Evolutionary conservation across 331 rosid species (phyloP).

Genomic region (Erythrophleum ivorense): DNA sequence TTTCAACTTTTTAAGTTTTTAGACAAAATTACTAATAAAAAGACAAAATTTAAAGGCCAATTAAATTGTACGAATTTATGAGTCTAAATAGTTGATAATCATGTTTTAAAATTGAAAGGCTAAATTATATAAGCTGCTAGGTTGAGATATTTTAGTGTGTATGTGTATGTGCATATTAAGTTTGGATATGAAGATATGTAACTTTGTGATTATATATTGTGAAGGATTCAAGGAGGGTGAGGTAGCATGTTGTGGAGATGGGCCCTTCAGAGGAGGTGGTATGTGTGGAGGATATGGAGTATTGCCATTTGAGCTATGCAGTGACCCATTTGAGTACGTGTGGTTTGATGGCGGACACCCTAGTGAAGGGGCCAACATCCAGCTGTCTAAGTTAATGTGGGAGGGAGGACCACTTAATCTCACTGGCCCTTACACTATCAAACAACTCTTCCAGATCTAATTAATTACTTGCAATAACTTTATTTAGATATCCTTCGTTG

Average conservation of each 20-base stretch:
- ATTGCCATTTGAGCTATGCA: slow-evolving; percentile 24
- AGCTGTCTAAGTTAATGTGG: slow-evolving; percentile 38
- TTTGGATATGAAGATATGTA: no score
- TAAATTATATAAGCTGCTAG: no score
- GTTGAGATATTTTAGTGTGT: no score
- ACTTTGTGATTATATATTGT: neutral
- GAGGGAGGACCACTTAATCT: slow-evolving; percentile 2
- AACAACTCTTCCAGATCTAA: neutral
- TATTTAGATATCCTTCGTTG: no score
- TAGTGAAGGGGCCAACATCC: slow-evolving; percentile 34
- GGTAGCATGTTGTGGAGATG: slow-evolving; percentile 50
- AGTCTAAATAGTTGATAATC: no score
- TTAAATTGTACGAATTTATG: no score
- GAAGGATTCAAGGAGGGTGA: slow-evolving; percentile 46
- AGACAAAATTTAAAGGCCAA: no score
- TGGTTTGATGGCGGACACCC: slow-evolving; percentile 42
- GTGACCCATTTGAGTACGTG: slow-evolving; percentile 34
- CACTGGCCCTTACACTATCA: slow-evolving; percentile 16
- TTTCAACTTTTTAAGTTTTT: no score
- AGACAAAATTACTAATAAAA: no score
- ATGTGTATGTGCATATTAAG: no score
- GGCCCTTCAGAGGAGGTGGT: slow-evolving; percentile 33
- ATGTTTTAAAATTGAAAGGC: no score
- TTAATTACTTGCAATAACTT: no score
- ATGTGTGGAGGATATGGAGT: slow-evolving; percentile 41